Percentiles rank a stretch among this genome's conserved stretches.
phyloP scores from a whole-genome alignment of 768 basidiomycete genomes.

The Termitomyces sp. region DNA sequence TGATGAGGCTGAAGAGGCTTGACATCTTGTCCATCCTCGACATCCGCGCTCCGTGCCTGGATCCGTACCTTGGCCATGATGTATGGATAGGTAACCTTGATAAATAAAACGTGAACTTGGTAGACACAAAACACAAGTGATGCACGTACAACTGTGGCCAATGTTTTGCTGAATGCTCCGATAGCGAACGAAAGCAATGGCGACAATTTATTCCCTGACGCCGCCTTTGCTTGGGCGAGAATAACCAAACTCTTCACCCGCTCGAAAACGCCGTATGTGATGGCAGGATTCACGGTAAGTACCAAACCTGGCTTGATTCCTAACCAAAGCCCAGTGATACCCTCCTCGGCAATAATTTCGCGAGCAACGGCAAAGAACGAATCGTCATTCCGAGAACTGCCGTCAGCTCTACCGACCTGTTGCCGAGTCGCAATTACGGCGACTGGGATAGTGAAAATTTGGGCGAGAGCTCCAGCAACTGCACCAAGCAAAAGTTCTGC shows the following conservation, averaged over 20 bases:
- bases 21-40: conserved; percentile 33
- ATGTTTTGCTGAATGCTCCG: conserved; percentile 91
- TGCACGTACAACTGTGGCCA: conserved; percentile 83
- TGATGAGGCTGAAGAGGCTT: conserved; percentile 39
- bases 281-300: conserved; percentile 95
- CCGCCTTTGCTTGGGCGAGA: conserved; percentile 42
- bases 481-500: conserved; percentile 88
- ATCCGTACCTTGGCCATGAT: conserved; percentile 97
- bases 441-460: conserved; percentile 98
- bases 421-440: conserved; percentile 97
- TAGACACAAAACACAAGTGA: not conserved
- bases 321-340: conserved; percentile 84
- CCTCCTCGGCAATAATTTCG: conserved; percentile 88
- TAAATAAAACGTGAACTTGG: not conserved
- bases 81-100: conserved; percentile 88
- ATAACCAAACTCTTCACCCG: conserved; percentile 76
- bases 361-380: conserved; percentile 75
- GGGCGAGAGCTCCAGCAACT: conserved; percentile 87
- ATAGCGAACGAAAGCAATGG: conserved; percentile 77
- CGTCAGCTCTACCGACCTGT: conserved; percentile 61
- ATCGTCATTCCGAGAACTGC: conserved; percentile 38
- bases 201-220: conserved; percentile 52
- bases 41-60: conserved; percentile 71
- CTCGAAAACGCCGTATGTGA: conserved; percentile 95
- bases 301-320: conserved; percentile 90